Evolutionary conservation across 169 alveolate species (phyloP).

Genomic region (Eimeria necatrix): DNA sequence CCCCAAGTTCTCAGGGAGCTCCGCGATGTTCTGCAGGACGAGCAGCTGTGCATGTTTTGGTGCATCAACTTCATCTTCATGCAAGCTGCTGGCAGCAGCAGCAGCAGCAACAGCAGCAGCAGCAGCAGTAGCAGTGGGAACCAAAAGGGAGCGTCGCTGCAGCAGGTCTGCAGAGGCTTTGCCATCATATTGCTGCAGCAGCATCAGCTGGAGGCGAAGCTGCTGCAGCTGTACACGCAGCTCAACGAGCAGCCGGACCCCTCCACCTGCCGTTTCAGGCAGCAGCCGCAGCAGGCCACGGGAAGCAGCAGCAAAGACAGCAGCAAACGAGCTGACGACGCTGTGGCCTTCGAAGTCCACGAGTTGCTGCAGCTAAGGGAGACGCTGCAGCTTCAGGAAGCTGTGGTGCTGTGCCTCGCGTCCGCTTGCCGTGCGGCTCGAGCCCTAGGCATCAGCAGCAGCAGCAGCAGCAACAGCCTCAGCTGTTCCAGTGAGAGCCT

Average conservation of each 20-base stretch:
- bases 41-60: constrained; percentile 76
- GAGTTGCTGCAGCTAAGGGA: constrained; percentile 25
- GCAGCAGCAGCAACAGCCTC: constrained; percentile 15
- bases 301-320: constrained; percentile 11
- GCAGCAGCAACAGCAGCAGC: constrained; percentile 59
- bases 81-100: constrained; percentile 6
- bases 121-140: neutral
- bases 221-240: constrained; percentile 69
- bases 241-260: constrained; percentile 61
- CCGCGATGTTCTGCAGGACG: constrained; percentile 57
- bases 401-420: constrained; percentile 53
- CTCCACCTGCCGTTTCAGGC: constrained; percentile 15
- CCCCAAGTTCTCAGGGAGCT: constrained; percentile 66
- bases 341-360: constrained; percentile 24
- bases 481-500: constrained; percentile 41
- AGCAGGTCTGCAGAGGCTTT: constrained; percentile 35
- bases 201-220: constrained; percentile 51
- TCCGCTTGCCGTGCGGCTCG: constrained; percentile 42
- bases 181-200: constrained; percentile 63
- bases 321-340: constrained; percentile 9
- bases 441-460: constrained; percentile 40
- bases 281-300: constrained; percentile 30
- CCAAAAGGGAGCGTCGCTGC: neutral
- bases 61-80: constrained; percentile 67
- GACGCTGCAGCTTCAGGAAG: constrained; percentile 73